Evolutionary conservation across 2,329 filamentous ascomycete species (phyloP), one percentile per base, ranked within the genome.

Genomic region (Penicillium oxalicum): DNA sequence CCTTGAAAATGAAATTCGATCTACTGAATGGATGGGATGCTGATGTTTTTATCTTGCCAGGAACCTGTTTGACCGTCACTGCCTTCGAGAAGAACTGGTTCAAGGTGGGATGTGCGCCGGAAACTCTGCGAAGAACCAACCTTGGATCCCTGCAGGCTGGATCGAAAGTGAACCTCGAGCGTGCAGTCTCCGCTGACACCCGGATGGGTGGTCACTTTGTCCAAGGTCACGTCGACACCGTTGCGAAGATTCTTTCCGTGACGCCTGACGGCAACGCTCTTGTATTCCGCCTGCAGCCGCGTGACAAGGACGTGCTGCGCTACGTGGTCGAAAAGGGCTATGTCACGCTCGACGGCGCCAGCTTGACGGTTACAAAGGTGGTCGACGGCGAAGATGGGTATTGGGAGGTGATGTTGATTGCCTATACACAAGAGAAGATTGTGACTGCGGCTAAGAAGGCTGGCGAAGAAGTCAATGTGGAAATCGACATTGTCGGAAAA

Each of bases 171-270:
- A 98, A 98, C 70, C 84, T 98, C 45, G 93, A 98, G 76, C 84
- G 93, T 12, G 91, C 93, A 3, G 91, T 98, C 46, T 86, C 87
- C 13, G 89, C 90, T 4, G 82, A 87, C 61, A 96, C 91, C 40
- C 88, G 93, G 47, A 97, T 98, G 89, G 93, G 94, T 40, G 93
- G 93, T 0, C 93, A 98, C 73, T 95, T 97, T 63, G 91, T 97
- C 29, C 94, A 98, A 73, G 93, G 93, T 36, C 93, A 98, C 70
- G 91, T 98, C 52, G 94, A 98, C 70, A 91, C 89, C 9, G 83
- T 86, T 35, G 93, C 91, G 0, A 80, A 79, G 38, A 87, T 98
- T 52, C 65, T 84, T 35, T 79, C 80, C 38, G 80, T 87, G 33
- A 83, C 79, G 13, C 83, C 84, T 3, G 93, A 98, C 70, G 90